Base-by-base conservation (phyloP, 441 rosid species). In the Gossypium gossypioides region DNA sequence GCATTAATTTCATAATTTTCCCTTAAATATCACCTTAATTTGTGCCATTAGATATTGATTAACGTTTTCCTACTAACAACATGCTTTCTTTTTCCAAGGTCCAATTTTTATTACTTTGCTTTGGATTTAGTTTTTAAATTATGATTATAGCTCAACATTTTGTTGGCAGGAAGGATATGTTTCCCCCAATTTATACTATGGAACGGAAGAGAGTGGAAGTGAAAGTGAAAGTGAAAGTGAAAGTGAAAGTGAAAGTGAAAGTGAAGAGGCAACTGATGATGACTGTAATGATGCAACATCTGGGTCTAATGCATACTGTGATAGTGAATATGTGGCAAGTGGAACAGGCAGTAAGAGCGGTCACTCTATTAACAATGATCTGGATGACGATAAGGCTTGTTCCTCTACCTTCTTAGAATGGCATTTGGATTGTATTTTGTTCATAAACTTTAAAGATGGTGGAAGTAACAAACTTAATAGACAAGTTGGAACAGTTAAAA, bases 171-270 rank as follows among this genome's bases (percentile, higher is more conserved):
- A 88, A 83, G 91, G 87, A 81, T 74, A 84, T 68, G 62, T 86
- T 77, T 81, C 97, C 44, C 89, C 96, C 46, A 96, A 87, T 73
- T 77, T 90, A 73, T 91, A 93, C 78, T 86, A 97, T 27, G 97
- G 91, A 68, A 81, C 92, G 5, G 97, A 91, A 34, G 94, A 87
- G 74, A 88, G 89, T 68, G 93, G 86, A 69, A 91, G 89, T 79
- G 98, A 83, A 79, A 86, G 86, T 71, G 99, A 92, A 81, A 97
- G 90, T 76, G 95, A 88, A 75, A 91, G 89, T 79, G 98, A 83
- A 79, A 86, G 86, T 71, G 99, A 88, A 79, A 93, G 85, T 77
- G 91, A 84, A 64, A 84, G 87, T 25, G 96, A 92, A 81, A 97
- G 91, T 76, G 95, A 87, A 75, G 95, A 84, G 63, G 89, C 86